phyloP scores from a whole-genome alignment of 768 basidiomycete genomes.

The Amanita polypyramis region DNA sequence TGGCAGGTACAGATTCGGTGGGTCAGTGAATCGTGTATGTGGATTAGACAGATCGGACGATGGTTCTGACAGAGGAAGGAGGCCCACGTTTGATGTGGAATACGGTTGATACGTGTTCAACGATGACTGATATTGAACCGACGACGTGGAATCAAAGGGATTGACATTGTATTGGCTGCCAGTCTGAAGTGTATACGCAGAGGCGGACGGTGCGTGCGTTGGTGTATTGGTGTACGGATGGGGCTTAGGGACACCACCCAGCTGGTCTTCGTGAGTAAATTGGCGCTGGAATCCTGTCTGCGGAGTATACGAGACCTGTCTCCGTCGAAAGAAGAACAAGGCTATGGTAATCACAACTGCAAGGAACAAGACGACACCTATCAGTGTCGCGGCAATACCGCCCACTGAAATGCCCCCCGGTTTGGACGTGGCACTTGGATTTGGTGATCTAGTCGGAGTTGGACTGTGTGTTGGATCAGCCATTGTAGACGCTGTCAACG shows the following conservation, averaged over 20 bases:
- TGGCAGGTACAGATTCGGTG: too few relatives aligned
- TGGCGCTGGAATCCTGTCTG: neutral
- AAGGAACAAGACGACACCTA: constrained; percentile 43
- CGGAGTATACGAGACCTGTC: constrained; percentile 6
- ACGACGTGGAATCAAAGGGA: constrained; percentile 1
- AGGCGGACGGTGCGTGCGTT: neutral
- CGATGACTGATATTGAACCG: constrained; percentile 7
- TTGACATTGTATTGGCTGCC: neutral
- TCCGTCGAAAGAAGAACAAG: constrained; percentile 36
- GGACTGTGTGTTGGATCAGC: constrained; percentile 14
- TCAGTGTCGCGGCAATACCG: constrained; percentile 40
- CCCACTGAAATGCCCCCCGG: constrained; percentile 24
- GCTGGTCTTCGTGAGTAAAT: neutral
- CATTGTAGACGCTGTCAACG: constrained; percentile 29
- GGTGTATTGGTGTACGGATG: neutral
- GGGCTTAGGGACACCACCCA: neutral
- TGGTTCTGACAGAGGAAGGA: neutral
- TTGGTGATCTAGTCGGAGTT: constrained; percentile 13
- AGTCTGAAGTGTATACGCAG: neutral
- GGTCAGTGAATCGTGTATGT: constrained; percentile 8
- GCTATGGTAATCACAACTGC: constrained; percentile 41
- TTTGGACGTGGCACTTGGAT: constrained; percentile 8
- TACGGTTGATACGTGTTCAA: constrained; percentile 7
- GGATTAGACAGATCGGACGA: constrained; percentile 16
- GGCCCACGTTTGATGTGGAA: constrained; percentile 4